phyloP scores from a whole-genome alignment of 116 monocot genomes.

The Cymodocea nodosa region DNA sequence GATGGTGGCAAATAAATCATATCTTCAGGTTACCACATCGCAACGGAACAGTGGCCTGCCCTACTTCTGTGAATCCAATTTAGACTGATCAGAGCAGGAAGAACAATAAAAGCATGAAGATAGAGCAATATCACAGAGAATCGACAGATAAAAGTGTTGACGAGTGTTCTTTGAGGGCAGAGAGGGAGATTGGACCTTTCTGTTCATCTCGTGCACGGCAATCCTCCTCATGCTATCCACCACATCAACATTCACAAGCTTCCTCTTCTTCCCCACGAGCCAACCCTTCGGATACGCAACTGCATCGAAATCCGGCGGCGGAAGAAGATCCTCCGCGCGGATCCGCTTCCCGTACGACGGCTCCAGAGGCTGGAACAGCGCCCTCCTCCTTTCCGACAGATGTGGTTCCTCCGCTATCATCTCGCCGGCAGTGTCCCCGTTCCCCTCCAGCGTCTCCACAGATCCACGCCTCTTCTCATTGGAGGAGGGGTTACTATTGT shows the following conservation, averaged over 20 bases:
- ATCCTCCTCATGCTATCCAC: constrained; percentile 92
- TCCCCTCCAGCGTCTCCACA: too few relatives aligned
- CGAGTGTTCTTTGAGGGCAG: too few relatives aligned
- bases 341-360: constrained; percentile 12
- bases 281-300: constrained; percentile 71
- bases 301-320: constrained; percentile 80
- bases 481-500: neutral
- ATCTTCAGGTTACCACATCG: too few relatives aligned
- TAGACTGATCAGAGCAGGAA: too few relatives aligned
- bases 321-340: constrained; percentile 51
- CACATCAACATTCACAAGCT: constrained; percentile 93
- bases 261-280: constrained; percentile 84
- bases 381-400: constrained; percentile 52
- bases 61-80: too few relatives aligned
- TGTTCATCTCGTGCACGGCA: constrained; percentile 90
- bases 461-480: constrained; percentile 2
- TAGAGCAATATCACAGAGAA: too few relatives aligned
- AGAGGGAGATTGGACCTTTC: constrained; percentile 46
- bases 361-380: constrained; percentile 72
- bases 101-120: too few relatives aligned
- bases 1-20: too few relatives aligned
- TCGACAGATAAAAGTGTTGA: too few relatives aligned
- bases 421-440: too few relatives aligned
- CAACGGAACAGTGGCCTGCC: too few relatives aligned
- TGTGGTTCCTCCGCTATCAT: constrained; percentile 3